phyloP scores from a whole-genome alignment of 75 land plant species.

The Gnetum montanum region DNA sequence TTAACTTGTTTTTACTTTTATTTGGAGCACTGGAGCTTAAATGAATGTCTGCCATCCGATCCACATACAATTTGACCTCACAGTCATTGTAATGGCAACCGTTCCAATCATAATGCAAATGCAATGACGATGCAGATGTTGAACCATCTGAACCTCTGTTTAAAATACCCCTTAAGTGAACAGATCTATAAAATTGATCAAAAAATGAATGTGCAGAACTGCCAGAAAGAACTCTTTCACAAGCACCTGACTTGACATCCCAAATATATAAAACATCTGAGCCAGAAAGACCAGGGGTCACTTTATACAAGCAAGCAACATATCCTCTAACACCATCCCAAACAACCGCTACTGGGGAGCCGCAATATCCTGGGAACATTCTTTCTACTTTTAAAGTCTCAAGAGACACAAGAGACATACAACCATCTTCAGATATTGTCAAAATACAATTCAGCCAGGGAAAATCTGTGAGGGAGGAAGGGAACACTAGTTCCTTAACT shows the following conservation, averaged over 20 bases:
- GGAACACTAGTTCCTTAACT: slow-evolving; percentile 62
- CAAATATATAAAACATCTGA: slow-evolving; percentile 52
- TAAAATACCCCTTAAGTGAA: slow-evolving; percentile 17
- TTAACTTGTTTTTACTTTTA: no score
- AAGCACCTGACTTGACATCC: slow-evolving; percentile 86
- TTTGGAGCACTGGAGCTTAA: no score
- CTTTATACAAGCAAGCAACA: slow-evolving; percentile 54
- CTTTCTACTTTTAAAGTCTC: slow-evolving; percentile 70
- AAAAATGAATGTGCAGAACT: slow-evolving; percentile 69
- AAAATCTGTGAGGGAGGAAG: slow-evolving; percentile 33
- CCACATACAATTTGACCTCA: not conserved
- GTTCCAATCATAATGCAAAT: slow-evolving; percentile 31
- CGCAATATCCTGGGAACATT: slow-evolving; percentile 81
- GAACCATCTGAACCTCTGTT: slow-evolving; percentile 21
- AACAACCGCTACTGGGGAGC: slow-evolving; percentile 39
- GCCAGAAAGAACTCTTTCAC: slow-evolving; percentile 73
- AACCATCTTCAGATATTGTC: slow-evolving; percentile 64
- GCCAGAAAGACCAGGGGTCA: slow-evolving; percentile 15
- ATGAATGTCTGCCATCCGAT: no score
- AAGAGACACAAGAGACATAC: slow-evolving; percentile 68
- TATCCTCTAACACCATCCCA: slow-evolving; percentile 84
- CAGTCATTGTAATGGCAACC: slow-evolving; percentile 1
- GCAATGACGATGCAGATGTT: slow-evolving; percentile 51
- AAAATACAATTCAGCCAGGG: slow-evolving; percentile 85
- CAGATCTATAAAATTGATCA: slow-evolving; percentile 47